A percentile compares a stretch with the other conserved stretches of the same genome.
phyloP scores from a whole-genome alignment of 768 basidiomycete genomes.

The Mycena vitilis region DNA sequence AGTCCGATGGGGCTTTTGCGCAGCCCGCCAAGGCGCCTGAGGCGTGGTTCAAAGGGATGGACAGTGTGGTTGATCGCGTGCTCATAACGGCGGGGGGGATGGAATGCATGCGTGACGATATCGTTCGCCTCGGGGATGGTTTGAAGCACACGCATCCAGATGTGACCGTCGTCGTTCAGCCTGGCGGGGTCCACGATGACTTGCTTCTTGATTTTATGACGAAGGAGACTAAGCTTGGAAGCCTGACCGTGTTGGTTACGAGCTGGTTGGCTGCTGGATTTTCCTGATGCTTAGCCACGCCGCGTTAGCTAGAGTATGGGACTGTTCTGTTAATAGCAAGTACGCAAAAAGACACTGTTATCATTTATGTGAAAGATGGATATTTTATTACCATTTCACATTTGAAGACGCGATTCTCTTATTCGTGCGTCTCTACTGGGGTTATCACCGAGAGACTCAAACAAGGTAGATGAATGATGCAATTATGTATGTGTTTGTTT shows the following conservation, averaged over 20 bases:
- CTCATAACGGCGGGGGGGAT: slow-evolving; percentile 49
- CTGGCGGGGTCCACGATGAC: slow-evolving; percentile 51
- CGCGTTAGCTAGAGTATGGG: too few relatives aligned
- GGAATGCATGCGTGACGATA: slow-evolving; percentile 49
- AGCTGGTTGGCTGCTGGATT: slow-evolving; percentile 36
- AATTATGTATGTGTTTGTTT: too few relatives aligned
- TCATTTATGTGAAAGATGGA: too few relatives aligned
- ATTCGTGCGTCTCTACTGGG: too few relatives aligned
- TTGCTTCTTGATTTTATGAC: slow-evolving; percentile 45
- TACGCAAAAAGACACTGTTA: too few relatives aligned
- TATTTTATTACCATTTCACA: too few relatives aligned
- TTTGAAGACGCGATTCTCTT: too few relatives aligned
- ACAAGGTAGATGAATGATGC: too few relatives aligned
- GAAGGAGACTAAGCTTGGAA: slow-evolving; percentile 32
- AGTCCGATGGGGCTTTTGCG: slow-evolving; percentile 41
- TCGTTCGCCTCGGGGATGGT: slow-evolving; percentile 38
- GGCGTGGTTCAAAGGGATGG: slow-evolving; percentile 48
- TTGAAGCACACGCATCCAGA: slow-evolving; percentile 35
- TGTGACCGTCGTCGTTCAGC: slow-evolving; percentile 43
- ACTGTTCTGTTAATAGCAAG: too few relatives aligned
- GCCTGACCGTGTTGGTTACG: slow-evolving; percentile 36
- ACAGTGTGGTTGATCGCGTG: slow-evolving; percentile 44
- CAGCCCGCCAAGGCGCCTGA: slow-evolving; percentile 45
- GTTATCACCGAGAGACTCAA: too few relatives aligned
- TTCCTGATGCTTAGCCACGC: neutral